These are phyloP conservation scores for Metschnikowia anglica DNA, from an alignment of 805 yeast species.

Conservation along the genomic window DNA sequence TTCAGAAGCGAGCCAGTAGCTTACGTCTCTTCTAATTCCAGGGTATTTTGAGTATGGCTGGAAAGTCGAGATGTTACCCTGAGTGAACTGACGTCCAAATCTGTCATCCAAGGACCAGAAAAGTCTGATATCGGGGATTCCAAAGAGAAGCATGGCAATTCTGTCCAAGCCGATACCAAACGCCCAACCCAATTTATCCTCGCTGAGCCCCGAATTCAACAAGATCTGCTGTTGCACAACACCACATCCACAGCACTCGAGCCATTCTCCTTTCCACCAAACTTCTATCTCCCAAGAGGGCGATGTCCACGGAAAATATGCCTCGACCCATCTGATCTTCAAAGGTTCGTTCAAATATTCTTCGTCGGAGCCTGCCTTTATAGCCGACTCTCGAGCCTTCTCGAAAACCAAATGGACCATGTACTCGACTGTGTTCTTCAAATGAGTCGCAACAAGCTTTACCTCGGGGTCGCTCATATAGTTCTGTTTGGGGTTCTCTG, in stretches of 20 bases:
- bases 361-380: constrained; percentile 54
- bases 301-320: constrained; percentile 96
- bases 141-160: constrained; percentile 92
- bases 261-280: constrained; percentile 98
- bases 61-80: constrained; percentile 67
- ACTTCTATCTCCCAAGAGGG: constrained; percentile 99
- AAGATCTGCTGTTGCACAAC: constrained; percentile 78
- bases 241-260: constrained; percentile 96
- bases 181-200: constrained; percentile 87
- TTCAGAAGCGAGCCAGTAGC: constrained; percentile 78
- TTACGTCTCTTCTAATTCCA: constrained; percentile 78
- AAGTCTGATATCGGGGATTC: constrained; percentile 90
- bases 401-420: constrained; percentile 81
- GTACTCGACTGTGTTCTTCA: constrained; percentile 83
- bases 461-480: constrained; percentile 72
- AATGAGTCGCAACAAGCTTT: constrained; percentile 66
- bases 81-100: constrained; percentile 68
- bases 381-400: constrained; percentile 62
- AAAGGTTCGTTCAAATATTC: constrained; percentile 71
- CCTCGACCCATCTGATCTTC: constrained; percentile 90
- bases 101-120: constrained; percentile 88
- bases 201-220: constrained; percentile 61
- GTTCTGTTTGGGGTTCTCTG: constrained; percentile 75
- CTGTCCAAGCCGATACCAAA: constrained; percentile 95
- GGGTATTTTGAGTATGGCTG: constrained; percentile 91